A percentile compares a stretch with the other conserved stretches of the same genome.
Conservation (phyloP, 257 asterid species). For the Agastache rugosa region DNA sequence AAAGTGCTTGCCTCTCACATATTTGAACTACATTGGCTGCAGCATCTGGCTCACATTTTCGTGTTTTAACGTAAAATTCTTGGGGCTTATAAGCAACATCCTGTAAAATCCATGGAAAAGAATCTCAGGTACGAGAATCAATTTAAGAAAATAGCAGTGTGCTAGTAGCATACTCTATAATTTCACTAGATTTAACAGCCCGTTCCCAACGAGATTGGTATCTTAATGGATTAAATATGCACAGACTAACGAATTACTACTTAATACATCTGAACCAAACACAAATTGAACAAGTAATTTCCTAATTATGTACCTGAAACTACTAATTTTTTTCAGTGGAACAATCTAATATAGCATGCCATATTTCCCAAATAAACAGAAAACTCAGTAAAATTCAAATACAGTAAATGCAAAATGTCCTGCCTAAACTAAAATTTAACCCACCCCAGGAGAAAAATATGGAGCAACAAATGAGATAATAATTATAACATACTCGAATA, state of each 20-base stretch:
- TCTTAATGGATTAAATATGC: not conserved
- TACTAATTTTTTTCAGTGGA: not conserved
- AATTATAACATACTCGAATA: conserved; percentile 60
- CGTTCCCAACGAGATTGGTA: not conserved
- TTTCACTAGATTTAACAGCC: not conserved
- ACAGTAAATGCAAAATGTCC: too few relatives aligned
- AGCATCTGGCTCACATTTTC: conserved; percentile 89
- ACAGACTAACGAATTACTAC: not conserved
- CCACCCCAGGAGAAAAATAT: not conserved
- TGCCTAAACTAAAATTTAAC: not conserved
- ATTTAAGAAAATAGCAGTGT: conserved; percentile 6
- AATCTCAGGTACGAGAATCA: conserved; percentile 1
- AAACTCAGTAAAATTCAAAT: too few relatives aligned
- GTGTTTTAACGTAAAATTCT: conserved; percentile 78
- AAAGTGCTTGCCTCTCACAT: conserved; percentile 81
- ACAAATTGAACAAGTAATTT: not conserved
- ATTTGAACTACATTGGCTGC: conserved; percentile 72
- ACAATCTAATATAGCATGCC: not conserved
- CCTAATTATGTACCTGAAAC: not conserved
- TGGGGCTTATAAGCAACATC: conserved; percentile 96
- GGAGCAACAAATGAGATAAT: not conserved
- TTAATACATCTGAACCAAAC: not conserved
- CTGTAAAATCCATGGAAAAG: conserved; percentile 40
- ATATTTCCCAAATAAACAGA: not conserved
- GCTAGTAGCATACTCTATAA: not conserved